phyloP scores from a whole-genome alignment of 306 rosid species.

The Arachis stenosperma region DNA sequence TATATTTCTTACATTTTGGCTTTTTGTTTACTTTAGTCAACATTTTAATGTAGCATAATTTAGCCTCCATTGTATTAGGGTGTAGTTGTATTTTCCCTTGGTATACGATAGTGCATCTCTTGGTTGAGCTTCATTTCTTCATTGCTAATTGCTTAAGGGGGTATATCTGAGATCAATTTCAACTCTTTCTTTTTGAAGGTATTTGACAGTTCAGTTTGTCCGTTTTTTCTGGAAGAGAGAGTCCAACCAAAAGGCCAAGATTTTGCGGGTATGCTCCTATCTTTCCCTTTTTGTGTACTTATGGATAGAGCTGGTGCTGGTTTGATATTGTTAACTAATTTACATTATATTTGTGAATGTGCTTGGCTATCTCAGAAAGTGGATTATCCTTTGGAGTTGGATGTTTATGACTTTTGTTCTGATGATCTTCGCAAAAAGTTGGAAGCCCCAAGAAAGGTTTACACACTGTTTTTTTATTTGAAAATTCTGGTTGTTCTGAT shows the following conservation, averaged over 20 bases:
- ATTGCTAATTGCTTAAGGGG: constrained; percentile 23
- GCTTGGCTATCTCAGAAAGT: constrained; percentile 77
- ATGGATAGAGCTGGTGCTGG: background rate
- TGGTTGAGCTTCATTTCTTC: constrained; percentile 22
- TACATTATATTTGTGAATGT: constrained; percentile 21
- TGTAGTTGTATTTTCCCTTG: no score
- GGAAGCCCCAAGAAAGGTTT: constrained; percentile 88
- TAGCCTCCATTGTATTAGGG: background rate
- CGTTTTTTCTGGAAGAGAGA: constrained; percentile 99
- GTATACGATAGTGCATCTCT: background rate
- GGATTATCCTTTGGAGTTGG: constrained; percentile 94
- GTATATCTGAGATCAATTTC: constrained; percentile 18
- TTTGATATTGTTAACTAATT: constrained; percentile 23
- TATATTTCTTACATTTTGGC: background rate
- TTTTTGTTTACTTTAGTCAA: background rate
- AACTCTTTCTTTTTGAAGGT: constrained; percentile 55
- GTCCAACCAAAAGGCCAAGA: constrained; percentile 97
- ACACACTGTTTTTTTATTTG: constrained; percentile 34
- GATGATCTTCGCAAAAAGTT: constrained; percentile 81
- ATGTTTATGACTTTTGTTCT: constrained; percentile 90
- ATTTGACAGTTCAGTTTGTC: constrained; percentile 93
- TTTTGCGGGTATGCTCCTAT: constrained; percentile 72
- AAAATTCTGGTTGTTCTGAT: constrained; percentile 17
- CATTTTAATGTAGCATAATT: constrained; percentile 6
- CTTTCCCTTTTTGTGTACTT: background rate